These are phyloP conservation scores for Populus ilicifolia DNA, from an alignment of 345 rosid species.

Conservation along the genomic window DNA sequence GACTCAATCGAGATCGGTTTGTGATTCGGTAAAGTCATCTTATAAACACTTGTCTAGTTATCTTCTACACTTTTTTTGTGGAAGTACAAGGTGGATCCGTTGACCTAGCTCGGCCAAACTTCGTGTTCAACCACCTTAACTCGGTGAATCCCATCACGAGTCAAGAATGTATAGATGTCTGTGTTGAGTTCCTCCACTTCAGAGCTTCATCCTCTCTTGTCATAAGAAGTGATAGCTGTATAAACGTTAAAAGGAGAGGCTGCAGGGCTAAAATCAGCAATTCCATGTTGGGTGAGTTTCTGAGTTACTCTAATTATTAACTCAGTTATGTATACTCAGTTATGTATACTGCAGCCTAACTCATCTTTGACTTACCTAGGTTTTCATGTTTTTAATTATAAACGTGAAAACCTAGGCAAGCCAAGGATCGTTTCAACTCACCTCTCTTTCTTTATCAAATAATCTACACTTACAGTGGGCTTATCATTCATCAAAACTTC, in stretches of 20 bases:
- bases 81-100: constrained; percentile 65
- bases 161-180: constrained; percentile 65
- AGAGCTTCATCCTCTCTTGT: constrained; percentile 45
- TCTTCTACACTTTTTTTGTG: constrained; percentile 63
- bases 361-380: constrained; percentile 53
- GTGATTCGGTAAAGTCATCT: constrained; percentile 38
- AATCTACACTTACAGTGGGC: constrained; percentile 53
- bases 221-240: constrained; percentile 81
- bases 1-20: constrained; percentile 35
- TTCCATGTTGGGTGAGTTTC: constrained; percentile 56
- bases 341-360: constrained; percentile 82
- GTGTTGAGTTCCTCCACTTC: constrained; percentile 73
- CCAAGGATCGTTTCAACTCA: no score
- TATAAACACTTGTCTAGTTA: constrained; percentile 72
- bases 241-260: constrained; percentile 70
- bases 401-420: no score
- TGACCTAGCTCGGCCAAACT: constrained; percentile 93
- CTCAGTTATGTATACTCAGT: constrained; percentile 67
- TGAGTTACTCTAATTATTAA: constrained; percentile 57
- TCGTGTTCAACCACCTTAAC: constrained; percentile 77
- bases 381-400: constrained; percentile 49
- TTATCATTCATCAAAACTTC: constrained; percentile 68
- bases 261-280: constrained; percentile 81
- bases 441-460: background rate
- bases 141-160: constrained; percentile 67